Percentiles rank a stretch among this genome's conserved stretches.
Evolutionary conservation across 2,329 filamentous ascomycete genomes (phyloP).

Genomic region (Aspergillus pseudonomiae): DNA sequence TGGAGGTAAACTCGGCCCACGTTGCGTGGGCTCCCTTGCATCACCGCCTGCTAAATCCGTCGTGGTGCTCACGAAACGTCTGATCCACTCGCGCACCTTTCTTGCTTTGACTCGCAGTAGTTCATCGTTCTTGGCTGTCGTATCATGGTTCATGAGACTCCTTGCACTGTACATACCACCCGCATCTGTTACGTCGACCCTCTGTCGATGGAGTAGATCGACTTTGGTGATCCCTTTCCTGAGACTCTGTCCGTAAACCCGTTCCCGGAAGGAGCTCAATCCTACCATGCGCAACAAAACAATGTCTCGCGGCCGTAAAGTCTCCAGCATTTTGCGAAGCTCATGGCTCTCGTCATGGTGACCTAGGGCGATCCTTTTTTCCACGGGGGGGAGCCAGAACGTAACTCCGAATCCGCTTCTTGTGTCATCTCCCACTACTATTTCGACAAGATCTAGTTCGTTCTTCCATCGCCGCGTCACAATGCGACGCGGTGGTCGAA

Average conservation of each 20-base stretch:
- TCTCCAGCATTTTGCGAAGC: conserved; percentile 46
- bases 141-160: conserved; percentile 43
- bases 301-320: conserved; percentile 71
- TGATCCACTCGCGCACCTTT: conserved; percentile 74
- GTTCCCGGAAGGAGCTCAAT: conserved; percentile 71
- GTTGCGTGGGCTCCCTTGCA: conserved; percentile 2
- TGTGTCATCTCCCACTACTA: conserved; percentile 85
- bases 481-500: conserved; percentile 68
- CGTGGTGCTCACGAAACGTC: conserved; percentile 63
- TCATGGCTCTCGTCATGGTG: conserved; percentile 23
- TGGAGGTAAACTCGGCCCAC: conserved; percentile 18
- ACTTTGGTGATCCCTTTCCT: conserved; percentile 71
- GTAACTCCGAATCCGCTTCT: conserved; percentile 77
- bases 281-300: conserved; percentile 79
- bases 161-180: conserved; percentile 61
- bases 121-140: conserved; percentile 32
- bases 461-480: conserved; percentile 59
- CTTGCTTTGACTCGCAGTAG: conserved; percentile 65
- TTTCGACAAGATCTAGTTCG: conserved; percentile 69
- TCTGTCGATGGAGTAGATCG: conserved; percentile 64
- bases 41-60: conserved; percentile 36
- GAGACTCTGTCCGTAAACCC: conserved; percentile 83
- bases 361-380: conserved; percentile 15
- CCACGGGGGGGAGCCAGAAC: conserved; percentile 70
- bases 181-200: conserved; percentile 54